Evolutionary conservation across 1,284 basidiomycete genomes (phyloP), one percentile per base, ranked within the genome.

Genomic region (Cryptococcus jaspeensis): DNA sequence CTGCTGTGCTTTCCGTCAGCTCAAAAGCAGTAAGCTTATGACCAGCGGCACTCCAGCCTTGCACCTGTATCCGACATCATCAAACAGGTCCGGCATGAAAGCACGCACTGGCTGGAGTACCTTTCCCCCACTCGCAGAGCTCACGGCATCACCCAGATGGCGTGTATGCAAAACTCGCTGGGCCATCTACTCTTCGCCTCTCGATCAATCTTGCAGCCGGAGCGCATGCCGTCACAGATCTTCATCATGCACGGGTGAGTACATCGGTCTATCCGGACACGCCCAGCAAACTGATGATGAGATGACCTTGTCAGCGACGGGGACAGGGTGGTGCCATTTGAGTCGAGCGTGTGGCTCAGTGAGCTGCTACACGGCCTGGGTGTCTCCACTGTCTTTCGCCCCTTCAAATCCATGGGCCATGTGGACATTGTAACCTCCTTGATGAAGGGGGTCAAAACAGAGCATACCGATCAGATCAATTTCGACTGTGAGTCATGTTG

Each of bases 351-450:
- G 8, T 66, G 78, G 53, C 69, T 80, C 42, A 70, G 72, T 32
- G 78, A 78, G 32, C 58, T 79, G 8, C 66, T 80, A 0, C 64
- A 70, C 4, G 78, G 78, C 1, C 63, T 78, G n/a, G 78, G 76
- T 15, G 66, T 80, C 2, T 52, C 67, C 0, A 61, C 72, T n/a
- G 70, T 74, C 8, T 59, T 79, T 40, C 60, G 71, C 41, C 73
- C 76, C 23, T 77, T 75, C 54, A 53, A 72, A 15, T 65, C 72
- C 12, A 52, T 79, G 13, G 70, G 67, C 0, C 78, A 79, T 61
- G 69, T 69, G 37, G 77, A 77, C 52, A 55, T 66, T 15, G 53
- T 76, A 8, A 69, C 69, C 32, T 65, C 64, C 40, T 56, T 77
- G 36, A 71, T 73, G 69, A 60, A 60, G 8, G 71, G 71, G 3